Percentiles rank a stretch among this genome's conserved stretches.
phyloP scores from a whole-genome alignment of 331 rosid species.

The Pyracantha coccinea region DNA sequence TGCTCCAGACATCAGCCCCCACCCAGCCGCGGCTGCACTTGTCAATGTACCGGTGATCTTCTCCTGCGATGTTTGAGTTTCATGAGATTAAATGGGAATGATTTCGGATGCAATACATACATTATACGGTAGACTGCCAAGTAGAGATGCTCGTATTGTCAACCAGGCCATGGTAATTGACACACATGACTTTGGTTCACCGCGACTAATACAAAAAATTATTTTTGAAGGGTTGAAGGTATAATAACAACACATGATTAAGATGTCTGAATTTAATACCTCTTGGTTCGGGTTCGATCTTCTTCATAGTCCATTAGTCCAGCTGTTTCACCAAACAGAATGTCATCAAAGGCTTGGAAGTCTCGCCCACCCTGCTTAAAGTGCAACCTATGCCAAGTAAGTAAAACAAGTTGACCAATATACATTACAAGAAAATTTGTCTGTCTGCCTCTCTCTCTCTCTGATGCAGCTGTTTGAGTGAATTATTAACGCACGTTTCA shows the following conservation, averaged over 20 bases:
- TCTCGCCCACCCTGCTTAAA: conserved; percentile 5
- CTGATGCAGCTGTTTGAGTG: neutral
- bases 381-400: neutral
- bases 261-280: conserved; percentile 1
- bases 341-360: conserved; percentile 2
- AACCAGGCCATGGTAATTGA: neutral
- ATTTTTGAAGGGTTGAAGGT: no score
- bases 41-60: conserved; percentile 6
- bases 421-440: neutral
- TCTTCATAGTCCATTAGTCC: conserved; percentile 19
- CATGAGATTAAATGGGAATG: neutral
- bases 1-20: neutral
- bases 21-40: neutral
- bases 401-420: neutral
- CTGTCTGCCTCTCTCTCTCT: no score
- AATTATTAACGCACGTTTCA: neutral
- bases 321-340: neutral
- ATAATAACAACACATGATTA: neutral
- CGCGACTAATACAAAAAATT: neutral
- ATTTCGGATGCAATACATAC: neutral
- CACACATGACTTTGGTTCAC: neutral
- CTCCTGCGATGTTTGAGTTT: conserved; percentile 7
- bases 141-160: neutral
- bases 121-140: neutral
- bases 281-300: conserved; percentile 8